Percentiles rank a stretch among this genome's conserved stretches.
These are phyloP conservation scores for Nitzschia sp. DNA, from an alignment of 108 stramenopile species.

Conservation along the genomic window DNA sequence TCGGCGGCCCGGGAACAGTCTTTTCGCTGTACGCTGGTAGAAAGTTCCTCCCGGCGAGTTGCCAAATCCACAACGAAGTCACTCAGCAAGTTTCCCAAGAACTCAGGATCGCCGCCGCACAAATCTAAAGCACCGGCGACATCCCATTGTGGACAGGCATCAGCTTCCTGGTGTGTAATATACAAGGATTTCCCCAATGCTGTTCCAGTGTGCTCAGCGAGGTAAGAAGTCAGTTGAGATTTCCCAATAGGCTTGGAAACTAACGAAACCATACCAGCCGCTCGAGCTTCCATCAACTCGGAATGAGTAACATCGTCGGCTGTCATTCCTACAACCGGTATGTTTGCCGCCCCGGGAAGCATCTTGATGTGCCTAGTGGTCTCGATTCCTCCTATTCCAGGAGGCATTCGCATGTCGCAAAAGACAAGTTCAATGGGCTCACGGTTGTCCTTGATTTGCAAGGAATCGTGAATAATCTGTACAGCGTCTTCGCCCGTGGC, in stretches of 20 bases:
- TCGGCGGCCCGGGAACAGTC: conserved; percentile 6
- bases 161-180: not conserved
- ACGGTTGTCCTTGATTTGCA: not conserved
- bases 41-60: not conserved
- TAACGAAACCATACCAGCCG: conserved; percentile 15
- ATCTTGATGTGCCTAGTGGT: conserved; percentile 5
- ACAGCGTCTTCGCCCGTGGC: conserved; percentile 2
- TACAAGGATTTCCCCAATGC: no score
- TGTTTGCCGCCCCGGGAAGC: not conserved
- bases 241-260: conserved; percentile 15
- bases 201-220: conserved; percentile 10
- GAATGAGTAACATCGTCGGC: conserved; percentile 12
- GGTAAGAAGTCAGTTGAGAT: not conserved
- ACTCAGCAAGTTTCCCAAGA: not conserved
- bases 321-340: conserved; percentile 16
- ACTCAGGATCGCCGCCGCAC: not conserved
- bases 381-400: conserved; percentile 12
- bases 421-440: conserved; percentile 8
- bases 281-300: conserved; percentile 2
- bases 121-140: conserved; percentile 1
- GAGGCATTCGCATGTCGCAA: conserved; percentile 19
- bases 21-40: not conserved
- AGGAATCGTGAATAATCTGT: not conserved
- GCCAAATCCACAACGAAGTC: conserved; percentile 7
- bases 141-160: not conserved